Evolutionary conservation across 202 grass and related monocot genomes (phyloP).

Genomic region (Setaria italica): DNA sequence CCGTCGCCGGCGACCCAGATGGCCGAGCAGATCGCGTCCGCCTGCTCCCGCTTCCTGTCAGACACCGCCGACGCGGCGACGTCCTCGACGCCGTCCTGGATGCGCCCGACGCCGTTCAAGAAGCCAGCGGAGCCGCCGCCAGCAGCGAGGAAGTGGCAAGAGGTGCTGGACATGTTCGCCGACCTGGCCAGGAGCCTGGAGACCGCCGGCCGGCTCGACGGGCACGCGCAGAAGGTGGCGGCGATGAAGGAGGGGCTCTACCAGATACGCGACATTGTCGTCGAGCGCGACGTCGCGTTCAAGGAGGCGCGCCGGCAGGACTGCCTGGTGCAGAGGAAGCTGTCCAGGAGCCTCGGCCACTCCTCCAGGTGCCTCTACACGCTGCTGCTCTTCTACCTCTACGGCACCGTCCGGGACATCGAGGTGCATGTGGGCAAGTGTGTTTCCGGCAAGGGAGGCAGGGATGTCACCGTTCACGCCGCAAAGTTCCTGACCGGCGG

Average conservation of each 20-base stretch:
- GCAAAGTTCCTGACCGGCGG: constrained; percentile 44
- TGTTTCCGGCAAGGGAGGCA: constrained; percentile 41
- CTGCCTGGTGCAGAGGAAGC: constrained; percentile 74
- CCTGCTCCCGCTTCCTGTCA: constrained; percentile 59
- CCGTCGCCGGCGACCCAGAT: constrained; percentile 50
- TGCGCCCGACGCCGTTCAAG: constrained; percentile 62
- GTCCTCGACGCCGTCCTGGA: constrained; percentile 72
- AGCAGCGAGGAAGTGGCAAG: constrained; percentile 69
- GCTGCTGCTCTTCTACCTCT: constrained; percentile 83
- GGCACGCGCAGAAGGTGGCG: constrained; percentile 66
- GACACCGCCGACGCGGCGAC: constrained; percentile 43
- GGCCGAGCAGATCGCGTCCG: constrained; percentile 70
- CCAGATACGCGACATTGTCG: constrained; percentile 70
- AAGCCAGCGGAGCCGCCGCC: constrained; percentile 39
- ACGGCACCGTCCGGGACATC: constrained; percentile 65
- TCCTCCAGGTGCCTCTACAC: constrained; percentile 82
- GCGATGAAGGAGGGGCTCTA: constrained; percentile 79
- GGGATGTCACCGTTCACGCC: constrained; percentile 49
- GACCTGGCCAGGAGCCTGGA: constrained; percentile 65
- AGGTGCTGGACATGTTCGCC: constrained; percentile 80
- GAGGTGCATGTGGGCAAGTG: constrained; percentile 57
- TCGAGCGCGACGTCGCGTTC: constrained; percentile 73
- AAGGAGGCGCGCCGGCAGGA: constrained; percentile 84
- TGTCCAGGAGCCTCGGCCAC: constrained; percentile 74
- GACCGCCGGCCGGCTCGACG: constrained; percentile 44